phyloP scores from a whole-genome alignment of 139 green algal species.

The Dunaliella primolecta region DNA sequence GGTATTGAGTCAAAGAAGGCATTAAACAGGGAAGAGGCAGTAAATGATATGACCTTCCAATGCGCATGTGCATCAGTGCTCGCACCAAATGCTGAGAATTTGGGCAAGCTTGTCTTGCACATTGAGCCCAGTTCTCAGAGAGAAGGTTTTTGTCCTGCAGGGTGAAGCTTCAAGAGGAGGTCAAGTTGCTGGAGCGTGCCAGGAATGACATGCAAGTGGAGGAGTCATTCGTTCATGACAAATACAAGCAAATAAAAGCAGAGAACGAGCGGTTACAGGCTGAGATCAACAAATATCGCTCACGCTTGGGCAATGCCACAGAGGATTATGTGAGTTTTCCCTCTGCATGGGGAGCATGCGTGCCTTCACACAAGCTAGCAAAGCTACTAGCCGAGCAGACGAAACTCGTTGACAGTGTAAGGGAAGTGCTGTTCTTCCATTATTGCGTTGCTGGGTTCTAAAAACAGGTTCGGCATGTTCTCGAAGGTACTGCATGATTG shows the following conservation, averaged over 20 bases:
- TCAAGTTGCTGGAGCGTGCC: constrained; percentile 28
- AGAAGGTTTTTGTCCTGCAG: neutral
- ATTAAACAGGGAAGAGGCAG: too few species aligned
- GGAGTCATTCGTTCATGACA: constrained; percentile 54
- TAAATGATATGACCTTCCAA: too few species aligned
- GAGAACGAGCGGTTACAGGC: constrained; percentile 50
- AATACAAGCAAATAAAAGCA: constrained; percentile 49
- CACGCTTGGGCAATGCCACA: constrained; percentile 44
- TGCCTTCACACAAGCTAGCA: neutral
- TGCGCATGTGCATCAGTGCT: constrained; percentile 9
- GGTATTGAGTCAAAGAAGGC: too few species aligned
- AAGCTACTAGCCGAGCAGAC: too few species aligned
- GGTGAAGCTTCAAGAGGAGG: constrained; percentile 41
- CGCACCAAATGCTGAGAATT: neutral
- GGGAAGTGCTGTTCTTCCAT: too few species aligned
- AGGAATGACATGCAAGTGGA: constrained; percentile 49
- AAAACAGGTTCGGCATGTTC: too few species aligned
- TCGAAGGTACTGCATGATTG: too few species aligned
- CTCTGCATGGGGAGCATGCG: constrained; percentile 1
- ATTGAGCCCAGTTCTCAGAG: neutral
- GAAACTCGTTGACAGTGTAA: too few species aligned
- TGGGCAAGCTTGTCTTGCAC: neutral
- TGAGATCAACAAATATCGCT: constrained; percentile 42
- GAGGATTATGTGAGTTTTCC: constrained; percentile 60
- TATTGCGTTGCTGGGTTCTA: too few species aligned